Percentiles rank a stretch among this genome's conserved stretches.
Evolutionary conservation across 805 yeast species (phyloP).

Genomic region (Grigorovia jiainica): DNA sequence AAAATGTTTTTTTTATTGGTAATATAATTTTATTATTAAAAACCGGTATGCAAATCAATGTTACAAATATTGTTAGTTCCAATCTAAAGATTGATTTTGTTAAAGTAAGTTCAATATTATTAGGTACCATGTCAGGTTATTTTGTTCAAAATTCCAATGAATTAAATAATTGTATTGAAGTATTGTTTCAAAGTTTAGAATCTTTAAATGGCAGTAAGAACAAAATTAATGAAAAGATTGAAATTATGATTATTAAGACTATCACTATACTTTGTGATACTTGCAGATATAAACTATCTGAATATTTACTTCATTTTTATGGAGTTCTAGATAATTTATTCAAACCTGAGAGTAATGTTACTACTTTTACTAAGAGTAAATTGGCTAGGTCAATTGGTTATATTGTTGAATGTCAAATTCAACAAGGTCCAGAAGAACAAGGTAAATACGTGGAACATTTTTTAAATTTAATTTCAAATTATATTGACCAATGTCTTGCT

Average conservation of each 20-base stretch:
- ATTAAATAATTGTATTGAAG: slow-evolving; percentile 18
- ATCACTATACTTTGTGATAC: slow-evolving; percentile 23
- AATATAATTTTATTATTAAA: slow-evolving; percentile 20
- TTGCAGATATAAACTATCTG: slow-evolving; percentile 20
- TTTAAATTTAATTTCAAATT: slow-evolving; percentile 24
- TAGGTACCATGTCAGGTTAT: slow-evolving; percentile 25
- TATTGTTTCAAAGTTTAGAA: slow-evolving; percentile 24
- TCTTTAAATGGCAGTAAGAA: slow-evolving; percentile 1
- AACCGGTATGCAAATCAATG: slow-evolving; percentile 16
- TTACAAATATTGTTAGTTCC: slow-evolving; percentile 5
- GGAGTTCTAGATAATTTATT: slow-evolving; percentile 28
- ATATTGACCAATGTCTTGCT: slow-evolving; percentile 9
- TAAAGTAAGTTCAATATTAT: slow-evolving; percentile 20
- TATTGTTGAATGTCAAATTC: slow-evolving; percentile 42
- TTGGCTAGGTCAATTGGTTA: slow-evolving; percentile 55
- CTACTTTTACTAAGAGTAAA: slow-evolving; percentile 35
- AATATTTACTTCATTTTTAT: slow-evolving; percentile 19
- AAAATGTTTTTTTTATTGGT: slow-evolving; percentile 15
- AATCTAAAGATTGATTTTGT: slow-evolving; percentile 21
- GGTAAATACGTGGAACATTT: slow-evolving; percentile 30
- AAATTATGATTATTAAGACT: slow-evolving; percentile 20
- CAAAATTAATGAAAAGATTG: slow-evolving; percentile 21
- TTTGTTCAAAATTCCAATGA: slow-evolving; percentile 15
- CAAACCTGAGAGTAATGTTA: slow-evolving; percentile 19
- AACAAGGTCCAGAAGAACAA: slow-evolving; percentile 36